Conservation (phyloP, 257 asterid species). For the Buddleja alternifolia region DNA sequence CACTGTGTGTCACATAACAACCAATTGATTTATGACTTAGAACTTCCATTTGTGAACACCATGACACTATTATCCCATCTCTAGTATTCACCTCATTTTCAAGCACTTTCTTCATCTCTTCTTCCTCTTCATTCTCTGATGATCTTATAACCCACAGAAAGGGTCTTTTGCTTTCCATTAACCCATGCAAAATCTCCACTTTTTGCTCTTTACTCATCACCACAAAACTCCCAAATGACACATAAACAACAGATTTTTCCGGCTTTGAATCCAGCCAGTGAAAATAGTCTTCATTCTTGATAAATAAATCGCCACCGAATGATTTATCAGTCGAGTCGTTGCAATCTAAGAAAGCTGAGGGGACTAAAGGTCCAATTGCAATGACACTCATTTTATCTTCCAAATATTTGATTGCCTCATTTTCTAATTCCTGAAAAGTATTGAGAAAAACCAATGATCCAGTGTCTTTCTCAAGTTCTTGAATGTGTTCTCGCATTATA, state of each 20-base stretch:
- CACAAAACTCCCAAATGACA: slow-evolving; percentile 60
- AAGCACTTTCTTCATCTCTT: slow-evolving; percentile 32
- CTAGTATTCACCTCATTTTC: slow-evolving; percentile 12
- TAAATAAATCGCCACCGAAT: slow-evolving; percentile 52
- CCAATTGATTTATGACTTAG: slow-evolving; percentile 51
- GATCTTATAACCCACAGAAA: slow-evolving; percentile 53
- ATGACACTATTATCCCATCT: slow-evolving; percentile 50
- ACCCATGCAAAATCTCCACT: slow-evolving; percentile 46
- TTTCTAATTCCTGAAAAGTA: slow-evolving; percentile 56
- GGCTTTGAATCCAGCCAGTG: slow-evolving; percentile 50
- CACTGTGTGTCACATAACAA: slow-evolving; percentile 66
- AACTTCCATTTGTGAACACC: slow-evolving; percentile 66
- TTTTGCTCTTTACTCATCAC: slow-evolving; percentile 43
- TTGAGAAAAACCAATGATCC: slow-evolving; percentile 47
- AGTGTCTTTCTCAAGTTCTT: slow-evolving; percentile 38
- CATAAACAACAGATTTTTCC: slow-evolving; percentile 50
- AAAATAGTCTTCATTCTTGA: slow-evolving; percentile 32
- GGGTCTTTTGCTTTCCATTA: slow-evolving; percentile 38
- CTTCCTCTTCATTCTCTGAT: slow-evolving; percentile 31
- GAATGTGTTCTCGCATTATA: slow-evolving; percentile 45
- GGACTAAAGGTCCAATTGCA: slow-evolving; percentile 58
- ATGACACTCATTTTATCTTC: slow-evolving; percentile 33
- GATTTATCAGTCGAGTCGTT: slow-evolving; percentile 39
- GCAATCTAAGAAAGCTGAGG: slow-evolving; percentile 46
- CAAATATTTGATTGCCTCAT: slow-evolving; percentile 33